Evolutionary conservation across 148 eudicot genomes (phyloP).

Genomic region (Nyssa sinensis): DNA sequence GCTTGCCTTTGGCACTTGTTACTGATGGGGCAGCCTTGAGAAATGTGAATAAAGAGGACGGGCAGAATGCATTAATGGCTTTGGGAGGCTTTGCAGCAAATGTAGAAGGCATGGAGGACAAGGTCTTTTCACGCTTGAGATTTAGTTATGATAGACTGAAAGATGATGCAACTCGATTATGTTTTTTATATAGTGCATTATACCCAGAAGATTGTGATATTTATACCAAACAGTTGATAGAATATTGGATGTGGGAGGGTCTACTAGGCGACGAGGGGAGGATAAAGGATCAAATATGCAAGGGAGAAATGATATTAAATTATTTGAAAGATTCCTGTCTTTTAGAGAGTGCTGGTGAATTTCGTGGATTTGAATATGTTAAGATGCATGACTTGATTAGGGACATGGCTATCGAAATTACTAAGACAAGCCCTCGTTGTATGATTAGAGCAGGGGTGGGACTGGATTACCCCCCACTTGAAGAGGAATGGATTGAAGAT

Average conservation of each 20-base stretch:
- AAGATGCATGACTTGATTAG: constrained; percentile 23
- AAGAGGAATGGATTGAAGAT: constrained; percentile 22
- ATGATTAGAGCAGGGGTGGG: constrained; percentile 14
- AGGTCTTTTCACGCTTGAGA: constrained; percentile 27
- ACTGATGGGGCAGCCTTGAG: constrained; percentile 18
- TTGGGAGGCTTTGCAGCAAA: constrained; percentile 10
- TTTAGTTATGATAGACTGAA: constrained; percentile 26
- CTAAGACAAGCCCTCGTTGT: constrained; percentile 14
- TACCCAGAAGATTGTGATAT: constrained; percentile 30
- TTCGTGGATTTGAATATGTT: constrained; percentile 19
- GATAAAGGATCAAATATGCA: constrained; percentile 12
- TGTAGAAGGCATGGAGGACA: constrained; percentile 23
- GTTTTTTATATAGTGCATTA: constrained; percentile 30
- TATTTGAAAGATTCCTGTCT: constrained; percentile 35
- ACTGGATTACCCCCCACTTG: constrained; percentile 19
- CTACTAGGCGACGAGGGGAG: constrained; percentile 22
- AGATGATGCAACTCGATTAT: constrained; percentile 16
- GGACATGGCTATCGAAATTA: constrained; percentile 20
- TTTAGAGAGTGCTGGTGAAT: constrained; percentile 12
- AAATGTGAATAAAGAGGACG: constrained; percentile 23
- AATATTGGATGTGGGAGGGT: constrained; percentile 43
- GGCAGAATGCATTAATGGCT: constrained; percentile 25
- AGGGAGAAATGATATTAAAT: constrained; percentile 20
- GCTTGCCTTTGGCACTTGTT: constrained; percentile 29
- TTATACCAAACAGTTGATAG: constrained; percentile 25